Conservation (phyloP, 768 basidiomycete genomes). For the Porphyrellus cyaneotinctus region DNA sequence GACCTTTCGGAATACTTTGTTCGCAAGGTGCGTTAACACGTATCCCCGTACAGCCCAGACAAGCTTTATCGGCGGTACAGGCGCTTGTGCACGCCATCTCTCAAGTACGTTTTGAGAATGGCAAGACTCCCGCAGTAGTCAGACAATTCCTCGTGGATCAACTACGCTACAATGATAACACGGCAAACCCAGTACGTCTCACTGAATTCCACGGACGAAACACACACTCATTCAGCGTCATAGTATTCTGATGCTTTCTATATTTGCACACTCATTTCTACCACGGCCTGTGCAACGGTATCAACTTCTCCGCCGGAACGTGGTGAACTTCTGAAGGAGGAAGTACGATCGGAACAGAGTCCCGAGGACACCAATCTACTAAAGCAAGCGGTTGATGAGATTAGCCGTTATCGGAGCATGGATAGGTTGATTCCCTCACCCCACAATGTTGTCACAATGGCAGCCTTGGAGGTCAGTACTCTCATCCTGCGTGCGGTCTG, state of each 20-base stretch:
- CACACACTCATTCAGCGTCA: slow-evolving; percentile 2
- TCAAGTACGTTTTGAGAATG: slow-evolving; percentile 79
- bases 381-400: slow-evolving; percentile 71
- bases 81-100: slow-evolving; percentile 79
- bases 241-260: slow-evolving; percentile 92
- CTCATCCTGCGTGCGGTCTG: not conserved
- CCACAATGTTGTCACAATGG: slow-evolving; percentile 90
- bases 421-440: slow-evolving; percentile 92
- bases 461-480: slow-evolving; percentile 78
- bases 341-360: slow-evolving; percentile 62
- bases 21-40: slow-evolving; percentile 60
- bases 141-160: slow-evolving; percentile 88
- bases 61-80: slow-evolving; percentile 36
- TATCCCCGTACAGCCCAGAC: not conserved
- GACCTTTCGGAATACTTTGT: slow-evolving; percentile 93
- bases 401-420: slow-evolving; percentile 91
- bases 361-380: slow-evolving; percentile 66
- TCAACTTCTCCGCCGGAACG: slow-evolving; percentile 75
- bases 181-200: slow-evolving; percentile 71
- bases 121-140: slow-evolving; percentile 82
- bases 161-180: slow-evolving; percentile 94
- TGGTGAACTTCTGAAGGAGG: slow-evolving; percentile 69
- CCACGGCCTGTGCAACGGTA: slow-evolving; percentile 75
- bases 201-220: not conserved
- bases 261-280: slow-evolving; percentile 79